Conservation (phyloP, 2,329 filamentous ascomycete species). For the Trichoderma guizhouense region DNA sequence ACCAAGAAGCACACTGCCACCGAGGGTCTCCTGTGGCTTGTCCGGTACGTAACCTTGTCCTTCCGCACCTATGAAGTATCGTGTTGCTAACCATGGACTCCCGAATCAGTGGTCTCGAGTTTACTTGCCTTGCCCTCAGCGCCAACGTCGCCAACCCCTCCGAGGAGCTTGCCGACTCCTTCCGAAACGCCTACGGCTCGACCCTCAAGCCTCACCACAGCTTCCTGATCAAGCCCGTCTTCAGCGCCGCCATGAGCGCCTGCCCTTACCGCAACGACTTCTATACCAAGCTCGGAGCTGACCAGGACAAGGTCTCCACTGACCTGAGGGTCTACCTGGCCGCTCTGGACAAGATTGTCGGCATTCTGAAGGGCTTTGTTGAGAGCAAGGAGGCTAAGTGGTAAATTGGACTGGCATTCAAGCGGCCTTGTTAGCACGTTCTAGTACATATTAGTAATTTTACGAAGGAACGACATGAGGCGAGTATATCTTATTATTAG, state of each 20-base stretch:
- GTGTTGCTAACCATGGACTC: neutral
- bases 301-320: slow-evolving; percentile 58
- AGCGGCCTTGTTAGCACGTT: neutral
- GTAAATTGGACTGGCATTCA: slow-evolving; percentile 33
- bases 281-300: slow-evolving; percentile 77
- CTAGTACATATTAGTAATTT: slow-evolving; percentile 10
- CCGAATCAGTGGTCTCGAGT: slow-evolving; percentile 76
- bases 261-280: slow-evolving; percentile 93
- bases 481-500: slow-evolving; percentile 1
- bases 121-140: slow-evolving; percentile 80
- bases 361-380: slow-evolving; percentile 65
- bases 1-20: slow-evolving; percentile 83
- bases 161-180: slow-evolving; percentile 81
- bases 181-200: slow-evolving; percentile 76
- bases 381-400: slow-evolving; percentile 56
- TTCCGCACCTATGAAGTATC: too few species aligned
- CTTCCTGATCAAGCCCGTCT: slow-evolving; percentile 86
- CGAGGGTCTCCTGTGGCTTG: slow-evolving; percentile 87
- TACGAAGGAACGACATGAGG: slow-evolving; percentile 1
- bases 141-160: slow-evolving; percentile 65
- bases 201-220: slow-evolving; percentile 92
- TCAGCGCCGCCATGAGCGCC: slow-evolving; percentile 87
- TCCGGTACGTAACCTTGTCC: slow-evolving; percentile 58
- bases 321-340: slow-evolving; percentile 69
- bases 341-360: slow-evolving; percentile 74